Evolutionary conservation across 169 alveolate species (phyloP).

Genomic region (Plasmodium coatneyi): DNA sequence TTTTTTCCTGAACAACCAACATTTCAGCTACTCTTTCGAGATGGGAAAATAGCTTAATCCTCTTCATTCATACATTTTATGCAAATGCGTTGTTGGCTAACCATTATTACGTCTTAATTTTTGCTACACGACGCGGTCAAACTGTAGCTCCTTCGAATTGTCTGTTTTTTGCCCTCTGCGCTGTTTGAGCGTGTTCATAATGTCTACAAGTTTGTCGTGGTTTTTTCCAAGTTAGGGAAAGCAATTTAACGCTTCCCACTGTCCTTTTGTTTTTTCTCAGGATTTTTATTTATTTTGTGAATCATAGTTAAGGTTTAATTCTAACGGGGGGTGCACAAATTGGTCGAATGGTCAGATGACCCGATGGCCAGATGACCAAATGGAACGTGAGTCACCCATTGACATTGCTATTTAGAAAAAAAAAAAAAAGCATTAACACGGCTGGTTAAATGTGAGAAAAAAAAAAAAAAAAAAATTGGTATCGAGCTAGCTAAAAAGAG

Average conservation of each 20-base stretch:
- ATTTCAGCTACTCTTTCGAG: not conserved
- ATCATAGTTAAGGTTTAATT: conserved; percentile 6
- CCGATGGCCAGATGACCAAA: not conserved
- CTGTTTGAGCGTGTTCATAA: not conserved
- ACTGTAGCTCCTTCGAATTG: conserved; percentile 3
- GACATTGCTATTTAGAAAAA: conserved; percentile 1
- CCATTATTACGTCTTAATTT: conserved; percentile 13
- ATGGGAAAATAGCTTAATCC: not conserved
- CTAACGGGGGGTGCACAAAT: not conserved
- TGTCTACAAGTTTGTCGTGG: not conserved
- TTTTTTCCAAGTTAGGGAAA: not conserved
- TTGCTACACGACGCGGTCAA: not conserved
- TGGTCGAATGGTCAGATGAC: not conserved
- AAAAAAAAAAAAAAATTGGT: conserved; percentile 16
- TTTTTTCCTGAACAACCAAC: conserved; percentile 7
- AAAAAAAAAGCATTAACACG: not conserved
- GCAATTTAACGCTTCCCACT: not conserved
- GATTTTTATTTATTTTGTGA: conserved; percentile 7
- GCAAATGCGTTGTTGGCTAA: not conserved
- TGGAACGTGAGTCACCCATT: not conserved
- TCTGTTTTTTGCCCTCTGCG: not conserved
- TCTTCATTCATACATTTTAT: not conserved
- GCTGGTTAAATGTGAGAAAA: not conserved
- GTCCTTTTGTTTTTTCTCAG: not conserved
- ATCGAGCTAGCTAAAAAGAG: not conserved